Conservation (phyloP, 164 flowering plant genomes). For the Aristolochia fimbriata region DNA sequence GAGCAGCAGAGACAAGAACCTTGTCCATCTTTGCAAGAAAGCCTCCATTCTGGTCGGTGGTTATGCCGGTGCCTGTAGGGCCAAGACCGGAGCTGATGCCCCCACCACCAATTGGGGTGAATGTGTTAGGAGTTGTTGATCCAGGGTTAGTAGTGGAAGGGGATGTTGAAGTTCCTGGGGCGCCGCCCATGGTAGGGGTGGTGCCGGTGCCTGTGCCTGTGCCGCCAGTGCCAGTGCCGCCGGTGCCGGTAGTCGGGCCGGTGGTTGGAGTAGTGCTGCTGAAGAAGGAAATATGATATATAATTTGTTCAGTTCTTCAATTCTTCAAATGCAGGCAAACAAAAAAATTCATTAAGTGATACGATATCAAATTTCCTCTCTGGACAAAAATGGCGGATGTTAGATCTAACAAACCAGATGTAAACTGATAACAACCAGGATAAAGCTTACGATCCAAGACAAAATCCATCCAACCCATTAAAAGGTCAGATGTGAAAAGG, state of each 20-base stretch:
- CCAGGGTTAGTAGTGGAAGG: background rate
- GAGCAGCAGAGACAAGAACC: background rate
- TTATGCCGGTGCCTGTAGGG: background rate
- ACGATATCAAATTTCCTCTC: background rate
- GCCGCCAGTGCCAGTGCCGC: too few species aligned
- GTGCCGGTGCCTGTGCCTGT: too few species aligned
- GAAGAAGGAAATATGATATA: background rate
- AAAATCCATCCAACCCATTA: too few species aligned
- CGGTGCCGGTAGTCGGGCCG: background rate
- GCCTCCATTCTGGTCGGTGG: background rate
- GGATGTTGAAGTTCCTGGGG: background rate
- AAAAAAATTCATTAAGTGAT: too few species aligned
- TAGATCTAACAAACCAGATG: background rate
- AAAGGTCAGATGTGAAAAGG: too few species aligned
- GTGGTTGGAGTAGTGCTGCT: background rate
- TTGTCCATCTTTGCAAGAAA: background rate
- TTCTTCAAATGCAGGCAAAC: too few species aligned
- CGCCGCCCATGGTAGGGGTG: background rate
- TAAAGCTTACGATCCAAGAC: too few species aligned
- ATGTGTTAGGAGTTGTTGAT: background rate
- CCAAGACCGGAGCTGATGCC: background rate
- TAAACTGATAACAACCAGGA: background rate
- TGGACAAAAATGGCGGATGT: background rate
- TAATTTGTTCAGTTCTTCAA: background rate
- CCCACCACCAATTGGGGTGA: constrained; percentile 4